These are phyloP conservation scores for Leptographium radiaticola DNA, from an alignment of 2,329 filamentous ascomycete genomes.

Conservation along the genomic window DNA sequence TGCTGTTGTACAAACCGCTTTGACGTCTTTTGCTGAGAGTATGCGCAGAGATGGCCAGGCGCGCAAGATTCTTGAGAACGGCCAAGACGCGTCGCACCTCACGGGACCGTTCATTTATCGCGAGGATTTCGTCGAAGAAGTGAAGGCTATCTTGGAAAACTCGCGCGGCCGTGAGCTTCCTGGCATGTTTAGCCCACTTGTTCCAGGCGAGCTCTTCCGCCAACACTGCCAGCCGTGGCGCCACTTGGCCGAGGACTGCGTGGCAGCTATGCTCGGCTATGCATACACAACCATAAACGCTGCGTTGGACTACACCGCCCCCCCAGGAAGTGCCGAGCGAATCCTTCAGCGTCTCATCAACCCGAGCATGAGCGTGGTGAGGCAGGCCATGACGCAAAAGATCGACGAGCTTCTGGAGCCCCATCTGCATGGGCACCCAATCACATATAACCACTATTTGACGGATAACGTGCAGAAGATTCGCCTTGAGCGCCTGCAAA, in stretches of 20 bases:
- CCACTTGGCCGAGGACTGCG: conserved; percentile 9
- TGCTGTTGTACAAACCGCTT: conserved; percentile 38
- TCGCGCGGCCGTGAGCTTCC: conserved; percentile 22
- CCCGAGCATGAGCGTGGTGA: conserved; percentile 13
- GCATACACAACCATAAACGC: conserved; percentile 8
- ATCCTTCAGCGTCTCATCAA: conserved; percentile 10
- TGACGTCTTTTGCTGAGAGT: conserved; percentile 26
- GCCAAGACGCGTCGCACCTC: neutral
- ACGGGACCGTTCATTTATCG: conserved; percentile 6
- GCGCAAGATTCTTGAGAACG: neutral
- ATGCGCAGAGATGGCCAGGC: neutral
- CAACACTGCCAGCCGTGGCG: conserved; percentile 20
- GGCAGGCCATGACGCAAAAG: conserved; percentile 12
- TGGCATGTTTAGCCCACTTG: conserved; percentile 21
- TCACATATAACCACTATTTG: conserved; percentile 26
- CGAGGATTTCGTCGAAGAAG: conserved; percentile 11
- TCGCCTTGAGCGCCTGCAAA: conserved; percentile 5
- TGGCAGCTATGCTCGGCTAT: conserved; percentile 11
- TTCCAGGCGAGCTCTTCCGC: conserved; percentile 19
- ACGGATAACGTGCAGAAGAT: conserved; percentile 21
- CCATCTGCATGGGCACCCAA: conserved; percentile 20
- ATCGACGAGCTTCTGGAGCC: conserved; percentile 16
- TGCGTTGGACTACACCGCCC: conserved; percentile 12
- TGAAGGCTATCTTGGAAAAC: conserved; percentile 15
- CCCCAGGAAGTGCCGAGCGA: conserved; percentile 11